phyloP scores from a whole-genome alignment of 495 filamentous ascomycete genomes.

The Penicillium lividum region DNA sequence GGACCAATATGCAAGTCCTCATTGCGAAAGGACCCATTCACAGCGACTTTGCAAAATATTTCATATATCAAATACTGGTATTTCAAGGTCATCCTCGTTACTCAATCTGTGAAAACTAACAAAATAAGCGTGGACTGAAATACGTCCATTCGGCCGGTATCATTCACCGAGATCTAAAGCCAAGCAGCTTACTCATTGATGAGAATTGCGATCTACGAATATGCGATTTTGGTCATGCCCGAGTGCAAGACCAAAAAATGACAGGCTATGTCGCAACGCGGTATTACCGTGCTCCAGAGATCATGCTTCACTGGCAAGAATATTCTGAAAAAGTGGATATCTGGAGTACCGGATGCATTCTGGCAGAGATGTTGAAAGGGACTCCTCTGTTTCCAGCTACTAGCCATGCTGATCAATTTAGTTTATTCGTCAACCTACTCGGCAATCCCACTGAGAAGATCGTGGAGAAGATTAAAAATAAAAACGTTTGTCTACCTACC shows the following conservation, averaged over 20 bases:
- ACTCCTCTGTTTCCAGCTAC: constrained; percentile 92
- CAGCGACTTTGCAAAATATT: constrained; percentile 94
- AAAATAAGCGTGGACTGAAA: constrained; percentile 73
- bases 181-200: constrained; percentile 91
- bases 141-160: constrained; percentile 94
- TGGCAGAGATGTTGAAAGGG: constrained; percentile 93
- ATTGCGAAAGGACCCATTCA: constrained; percentile 84
- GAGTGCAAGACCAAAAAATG: constrained; percentile 95
- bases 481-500: constrained; percentile 7
- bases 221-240: constrained; percentile 89
- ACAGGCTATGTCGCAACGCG: constrained; percentile 93
- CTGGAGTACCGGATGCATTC: constrained; percentile 94
- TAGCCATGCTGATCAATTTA: constrained; percentile 93
- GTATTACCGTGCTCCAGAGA: constrained; percentile 93
- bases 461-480: constrained; percentile 15
- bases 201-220: constrained; percentile 97
- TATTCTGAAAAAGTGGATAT: constrained; percentile 95
- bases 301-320: constrained; percentile 97
- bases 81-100: neutral
- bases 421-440: constrained; percentile 87
- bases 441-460: constrained; percentile 74
- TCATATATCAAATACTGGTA: constrained; percentile 91
- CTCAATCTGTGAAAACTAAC: constrained; percentile 36
- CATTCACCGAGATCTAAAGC: constrained; percentile 89
- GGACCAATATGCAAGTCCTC: constrained; percentile 85